phyloP scores from a whole-genome alignment of 345 rosid species.

The Mallotus nudiflorus region DNA sequence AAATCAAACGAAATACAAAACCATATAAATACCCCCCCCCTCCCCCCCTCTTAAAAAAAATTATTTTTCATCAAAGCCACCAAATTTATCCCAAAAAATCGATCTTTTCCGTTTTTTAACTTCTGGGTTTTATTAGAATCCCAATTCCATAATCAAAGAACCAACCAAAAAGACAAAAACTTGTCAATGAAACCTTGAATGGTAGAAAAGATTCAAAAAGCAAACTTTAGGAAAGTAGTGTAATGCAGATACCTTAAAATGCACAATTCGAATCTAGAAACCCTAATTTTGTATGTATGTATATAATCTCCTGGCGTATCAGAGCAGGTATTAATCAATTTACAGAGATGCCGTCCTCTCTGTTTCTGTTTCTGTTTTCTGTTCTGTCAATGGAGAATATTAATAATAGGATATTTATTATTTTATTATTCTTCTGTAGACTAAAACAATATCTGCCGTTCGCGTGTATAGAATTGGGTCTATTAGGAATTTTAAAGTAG shows the following conservation, averaged over 20 bases:
- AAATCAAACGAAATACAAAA: neutral
- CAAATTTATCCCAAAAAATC: neutral
- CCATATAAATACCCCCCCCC: neutral
- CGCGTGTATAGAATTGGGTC: too few species aligned
- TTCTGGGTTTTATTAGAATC: neutral
- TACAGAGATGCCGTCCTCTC: neutral
- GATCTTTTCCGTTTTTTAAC: neutral
- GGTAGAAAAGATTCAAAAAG: constrained; percentile 6
- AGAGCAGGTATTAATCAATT: neutral
- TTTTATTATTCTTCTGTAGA: too few species aligned
- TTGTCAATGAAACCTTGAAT: constrained; percentile 15
- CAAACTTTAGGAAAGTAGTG: neutral
- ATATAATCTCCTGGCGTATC: neutral
- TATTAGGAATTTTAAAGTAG: neutral
- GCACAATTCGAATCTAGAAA: neutral
- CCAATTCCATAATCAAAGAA: neutral
- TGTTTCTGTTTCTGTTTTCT: neutral
- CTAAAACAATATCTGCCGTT: too few species aligned
- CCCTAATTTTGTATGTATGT: neutral
- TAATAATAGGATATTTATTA: too few species aligned
- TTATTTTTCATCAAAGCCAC: neutral
- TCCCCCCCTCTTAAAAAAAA: neutral
- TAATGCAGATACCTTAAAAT: constrained; percentile 18
- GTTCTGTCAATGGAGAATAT: too few species aligned
- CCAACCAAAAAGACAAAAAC: neutral